Base-by-base conservation (phyloP, 169 alveolate species). In the Prorocentrum cordatum region DNA sequence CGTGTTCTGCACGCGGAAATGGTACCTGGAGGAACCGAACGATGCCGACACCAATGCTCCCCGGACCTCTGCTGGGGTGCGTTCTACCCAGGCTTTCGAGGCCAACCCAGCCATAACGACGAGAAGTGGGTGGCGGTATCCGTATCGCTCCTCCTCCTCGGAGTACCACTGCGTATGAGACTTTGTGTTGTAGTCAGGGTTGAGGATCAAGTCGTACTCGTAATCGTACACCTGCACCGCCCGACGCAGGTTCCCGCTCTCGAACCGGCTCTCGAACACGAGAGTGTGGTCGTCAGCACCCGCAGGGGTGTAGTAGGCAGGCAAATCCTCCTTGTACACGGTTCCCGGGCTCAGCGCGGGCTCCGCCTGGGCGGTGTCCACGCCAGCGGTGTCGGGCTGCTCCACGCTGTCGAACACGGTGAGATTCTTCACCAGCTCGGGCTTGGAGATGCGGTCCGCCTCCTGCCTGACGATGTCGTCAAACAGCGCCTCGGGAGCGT, bases 141-240 rank as follows among this genome's bases (percentile, higher is more conserved):
- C n/a, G n/a, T n/a, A n/a, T n/a, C n/a, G n/a, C n/a, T n/a, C n/a
- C n/a, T n/a, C n/a, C n/a, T n/a, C n/a, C n/a, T n/a, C n/a, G 32
- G 42, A 82, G 83, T 94, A 96, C 97, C 98, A 96, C 88, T 96
- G 95, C 2, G 96, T 95, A 79, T 96, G 95, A 2, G 97, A 96
- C 50, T 93, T 92, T n/a, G 96, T 94, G 84, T 93, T 94, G 84
- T 95, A 94, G 92, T 96, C 98, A n/a, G 97, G 97, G 85, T 95
- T 96, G n/a, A 96, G 87, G 75, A 95, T 94, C 66, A 96, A 91
- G 89, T 96, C 97, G 87, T 96, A 95, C 87, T 95, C 89, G 59
- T 35, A 68, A 64, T 67, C 92, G 20, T 66, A 84, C 3, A 75
- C 92, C 47, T 84, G 92, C 5, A 84, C 84, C 2, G 83, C 92